phyloP scores from a whole-genome alignment of 2,329 filamentous ascomycete genomes.

The Botrytis fabae region DNA sequence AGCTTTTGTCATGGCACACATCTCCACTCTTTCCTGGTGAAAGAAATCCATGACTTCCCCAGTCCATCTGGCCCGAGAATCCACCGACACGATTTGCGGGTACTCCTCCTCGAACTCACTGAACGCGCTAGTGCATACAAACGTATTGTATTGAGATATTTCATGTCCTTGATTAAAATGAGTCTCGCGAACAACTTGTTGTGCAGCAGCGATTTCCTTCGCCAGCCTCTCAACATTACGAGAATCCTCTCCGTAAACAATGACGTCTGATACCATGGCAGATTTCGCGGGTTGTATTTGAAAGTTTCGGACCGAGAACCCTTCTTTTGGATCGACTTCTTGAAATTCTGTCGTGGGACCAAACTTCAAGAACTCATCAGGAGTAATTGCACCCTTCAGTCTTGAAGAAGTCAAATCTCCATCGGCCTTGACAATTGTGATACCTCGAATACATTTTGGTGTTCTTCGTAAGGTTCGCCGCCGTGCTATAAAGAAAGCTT shows the following conservation, averaged over 20 bases:
- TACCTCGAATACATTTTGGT: slow-evolving; percentile 73
- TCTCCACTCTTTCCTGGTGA: slow-evolving; percentile 84
- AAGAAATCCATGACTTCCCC: slow-evolving; percentile 85
- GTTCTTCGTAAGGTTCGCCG: slow-evolving; percentile 69
- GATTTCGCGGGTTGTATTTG: slow-evolving; percentile 92
- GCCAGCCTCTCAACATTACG: slow-evolving; percentile 61
- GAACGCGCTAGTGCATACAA: slow-evolving; percentile 68
- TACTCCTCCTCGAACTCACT: slow-evolving; percentile 69
- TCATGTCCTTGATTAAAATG: slow-evolving; percentile 57
- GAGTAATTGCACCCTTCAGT: slow-evolving; percentile 82
- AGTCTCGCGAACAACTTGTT: slow-evolving; percentile 70
- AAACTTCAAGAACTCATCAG: slow-evolving; percentile 69
- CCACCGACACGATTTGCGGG: slow-evolving; percentile 70
- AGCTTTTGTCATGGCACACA: slow-evolving; percentile 88
- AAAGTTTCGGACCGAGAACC: slow-evolving; percentile 95
- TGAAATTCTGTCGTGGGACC: slow-evolving; percentile 55
- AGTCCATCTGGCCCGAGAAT: slow-evolving; percentile 69
- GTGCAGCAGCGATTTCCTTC: slow-evolving; percentile 72
- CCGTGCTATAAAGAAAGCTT: slow-evolving; percentile 83
- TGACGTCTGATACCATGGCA: slow-evolving; percentile 84
- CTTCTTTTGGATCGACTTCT: slow-evolving; percentile 81
- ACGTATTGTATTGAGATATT: slow-evolving; percentile 77
- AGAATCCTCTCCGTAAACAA: slow-evolving; percentile 81
- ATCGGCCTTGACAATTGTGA: slow-evolving; percentile 87
- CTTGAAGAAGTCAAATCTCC: slow-evolving; percentile 72